These are phyloP conservation scores for Erigeron philadelphicus DNA, from an alignment of 140 eudicot genomes.

Conservation along the genomic window DNA sequence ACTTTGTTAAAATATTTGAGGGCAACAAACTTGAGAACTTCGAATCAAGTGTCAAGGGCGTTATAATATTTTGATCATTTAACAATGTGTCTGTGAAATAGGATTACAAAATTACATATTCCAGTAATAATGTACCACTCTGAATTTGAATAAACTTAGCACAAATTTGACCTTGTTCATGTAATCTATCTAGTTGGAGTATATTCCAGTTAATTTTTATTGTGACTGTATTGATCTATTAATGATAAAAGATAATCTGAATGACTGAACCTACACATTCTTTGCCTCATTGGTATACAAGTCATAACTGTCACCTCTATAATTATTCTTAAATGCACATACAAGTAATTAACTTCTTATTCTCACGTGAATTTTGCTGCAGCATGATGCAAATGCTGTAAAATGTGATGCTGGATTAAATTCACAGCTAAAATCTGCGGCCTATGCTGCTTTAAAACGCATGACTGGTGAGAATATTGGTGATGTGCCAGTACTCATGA, in stretches of 20 bases:
- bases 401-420: constrained; percentile 64
- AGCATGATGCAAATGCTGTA: constrained; percentile 96
- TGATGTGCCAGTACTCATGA: constrained; percentile 84
- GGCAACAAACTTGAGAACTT: no score
- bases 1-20: no score
- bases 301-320: neutral
- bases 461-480: constrained; percentile 58
- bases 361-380: constrained; percentile 23
- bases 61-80: no score
- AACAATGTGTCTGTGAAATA: no score
- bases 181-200: no score
- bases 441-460: constrained; percentile 56
- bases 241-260: neutral
- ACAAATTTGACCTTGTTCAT: no score
- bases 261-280: neutral
- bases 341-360: neutral
- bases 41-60: no score
- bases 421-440: constrained; percentile 74
- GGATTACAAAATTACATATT: no score
- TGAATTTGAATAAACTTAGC: no score
- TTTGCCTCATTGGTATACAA: neutral
- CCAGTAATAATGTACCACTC: no score
- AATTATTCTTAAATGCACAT: neutral
- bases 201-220: neutral
- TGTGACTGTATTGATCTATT: neutral